Evolutionary conservation across 2,329 filamentous ascomycete genomes (phyloP).

Genomic region (Colletotrichum sp.): DNA sequence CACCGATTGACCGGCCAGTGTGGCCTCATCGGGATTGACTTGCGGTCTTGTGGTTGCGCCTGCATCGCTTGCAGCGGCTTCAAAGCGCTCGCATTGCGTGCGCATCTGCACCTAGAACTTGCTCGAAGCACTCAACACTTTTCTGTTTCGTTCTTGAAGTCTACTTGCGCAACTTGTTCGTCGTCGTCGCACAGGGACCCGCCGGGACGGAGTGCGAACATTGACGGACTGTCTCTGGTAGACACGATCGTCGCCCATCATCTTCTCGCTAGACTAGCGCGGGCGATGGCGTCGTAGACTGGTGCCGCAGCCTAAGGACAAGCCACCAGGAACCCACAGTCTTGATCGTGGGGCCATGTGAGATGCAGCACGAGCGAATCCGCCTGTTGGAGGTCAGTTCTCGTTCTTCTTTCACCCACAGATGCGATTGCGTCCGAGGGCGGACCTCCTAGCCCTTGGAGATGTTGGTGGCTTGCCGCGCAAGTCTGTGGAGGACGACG

Average conservation of each 20-base stretch:
- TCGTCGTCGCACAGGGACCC: not conserved
- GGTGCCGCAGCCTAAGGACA: not conserved
- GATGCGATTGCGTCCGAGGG: not conserved
- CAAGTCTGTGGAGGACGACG: not conserved
- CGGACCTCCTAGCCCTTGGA: not conserved
- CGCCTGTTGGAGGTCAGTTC: not conserved
- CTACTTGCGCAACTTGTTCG: not conserved
- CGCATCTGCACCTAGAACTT: slow-evolving; percentile 12
- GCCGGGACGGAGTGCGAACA: not conserved
- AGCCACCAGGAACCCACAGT: slow-evolving; percentile 9
- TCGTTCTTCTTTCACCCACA: not conserved
- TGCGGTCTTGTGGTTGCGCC: not conserved
- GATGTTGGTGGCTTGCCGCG: slow-evolving; percentile 9
- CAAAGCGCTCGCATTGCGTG: not conserved
- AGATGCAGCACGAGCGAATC: slow-evolving; percentile 6
- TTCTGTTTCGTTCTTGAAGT: not conserved
- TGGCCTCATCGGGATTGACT: slow-evolving; percentile 7
- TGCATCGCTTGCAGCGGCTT: slow-evolving; percentile 5
- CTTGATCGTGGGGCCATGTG: slow-evolving; percentile 6
- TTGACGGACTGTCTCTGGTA: slow-evolving; percentile 1
- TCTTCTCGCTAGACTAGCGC: not conserved
- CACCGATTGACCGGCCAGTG: not conserved
- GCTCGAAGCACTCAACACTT: slow-evolving; percentile 1
- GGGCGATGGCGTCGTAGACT: slow-evolving; percentile 1
- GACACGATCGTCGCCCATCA: not conserved